These are phyloP conservation scores for Uronychia setigera DNA, from an alignment of 73 alveolate genomes.

Conservation along the genomic window DNA sequence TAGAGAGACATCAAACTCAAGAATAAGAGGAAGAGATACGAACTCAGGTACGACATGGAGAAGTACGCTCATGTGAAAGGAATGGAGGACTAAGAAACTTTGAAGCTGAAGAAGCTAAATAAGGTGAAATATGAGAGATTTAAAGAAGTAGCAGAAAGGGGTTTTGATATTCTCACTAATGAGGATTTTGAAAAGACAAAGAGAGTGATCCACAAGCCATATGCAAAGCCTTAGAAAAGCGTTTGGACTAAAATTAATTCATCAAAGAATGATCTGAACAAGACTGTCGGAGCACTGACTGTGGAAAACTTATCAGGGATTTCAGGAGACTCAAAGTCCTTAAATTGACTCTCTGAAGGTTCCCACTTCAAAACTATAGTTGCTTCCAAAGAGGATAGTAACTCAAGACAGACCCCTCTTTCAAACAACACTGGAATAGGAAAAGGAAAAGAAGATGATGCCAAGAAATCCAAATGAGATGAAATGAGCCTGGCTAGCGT, in stretches of 20 bases:
- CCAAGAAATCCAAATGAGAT: not conserved
- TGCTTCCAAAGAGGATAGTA: not conserved
- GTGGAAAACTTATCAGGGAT: not conserved
- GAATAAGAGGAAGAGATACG: constrained; percentile 79
- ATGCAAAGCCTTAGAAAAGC: constrained; percentile 1
- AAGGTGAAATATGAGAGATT: constrained; percentile 52
- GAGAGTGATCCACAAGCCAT: constrained; percentile 6
- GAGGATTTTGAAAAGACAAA: constrained; percentile 6
- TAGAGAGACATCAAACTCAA: constrained; percentile 83
- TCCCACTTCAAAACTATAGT: not conserved
- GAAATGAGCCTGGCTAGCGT: not conserved
- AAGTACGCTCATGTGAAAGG: constrained; percentile 51
- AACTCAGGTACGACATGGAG: constrained; percentile 80
- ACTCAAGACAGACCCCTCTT: not conserved
- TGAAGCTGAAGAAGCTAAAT: constrained; percentile 37
- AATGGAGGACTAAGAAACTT: constrained; percentile 59
- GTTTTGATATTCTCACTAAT: constrained; percentile 72
- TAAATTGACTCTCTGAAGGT: not conserved
- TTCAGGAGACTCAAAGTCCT: not conserved
- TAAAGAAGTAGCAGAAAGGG: constrained; percentile 57
- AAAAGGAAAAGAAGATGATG: not conserved
- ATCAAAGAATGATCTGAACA: not conserved
- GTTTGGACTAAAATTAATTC: constrained; percentile 17
- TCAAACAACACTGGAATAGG: too few relatives aligned
- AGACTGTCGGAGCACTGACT: not conserved